phyloP scores from a whole-genome alignment of 2,329 filamentous ascomycete species.

The Trichoderma atroviride region DNA sequence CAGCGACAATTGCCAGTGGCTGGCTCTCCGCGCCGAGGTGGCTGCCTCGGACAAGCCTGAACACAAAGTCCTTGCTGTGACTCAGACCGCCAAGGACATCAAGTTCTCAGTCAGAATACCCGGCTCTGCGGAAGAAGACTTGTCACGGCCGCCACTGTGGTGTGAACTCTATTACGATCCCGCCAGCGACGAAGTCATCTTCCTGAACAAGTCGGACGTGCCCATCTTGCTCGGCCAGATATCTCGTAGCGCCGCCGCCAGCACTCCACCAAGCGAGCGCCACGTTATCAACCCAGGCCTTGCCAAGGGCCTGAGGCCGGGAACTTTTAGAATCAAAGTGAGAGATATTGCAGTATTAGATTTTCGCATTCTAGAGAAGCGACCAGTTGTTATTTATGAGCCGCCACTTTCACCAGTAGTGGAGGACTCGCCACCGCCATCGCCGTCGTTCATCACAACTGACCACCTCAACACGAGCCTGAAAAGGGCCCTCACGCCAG shows the following conservation, averaged over 20 bases:
- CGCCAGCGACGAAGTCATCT: constrained; percentile 59
- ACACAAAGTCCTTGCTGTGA: constrained; percentile 61
- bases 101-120: constrained; percentile 62
- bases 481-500: constrained; percentile 54
- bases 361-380: constrained; percentile 61
- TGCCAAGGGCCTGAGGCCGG: constrained; percentile 53
- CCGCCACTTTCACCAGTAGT: constrained; percentile 36
- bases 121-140: constrained; percentile 48
- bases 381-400: constrained; percentile 47
- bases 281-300: constrained; percentile 49
- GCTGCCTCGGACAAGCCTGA: constrained; percentile 55
- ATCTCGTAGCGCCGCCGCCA: constrained; percentile 45
- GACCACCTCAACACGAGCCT: constrained; percentile 46
- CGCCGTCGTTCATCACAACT: constrained; percentile 37
- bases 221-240: constrained; percentile 54
- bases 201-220: constrained; percentile 58
- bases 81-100: constrained; percentile 62
- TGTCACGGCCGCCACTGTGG: constrained; percentile 54
- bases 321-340: constrained; percentile 60
- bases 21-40: constrained; percentile 58
- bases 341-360: constrained; percentile 55
- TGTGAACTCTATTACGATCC: constrained; percentile 64
- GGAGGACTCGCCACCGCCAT: constrained; percentile 31
- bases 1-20: constrained; percentile 59
- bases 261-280: constrained; percentile 45